Evolutionary conservation across 345 rosid species (phyloP).

Genomic region (Bruguiera sexangula): DNA sequence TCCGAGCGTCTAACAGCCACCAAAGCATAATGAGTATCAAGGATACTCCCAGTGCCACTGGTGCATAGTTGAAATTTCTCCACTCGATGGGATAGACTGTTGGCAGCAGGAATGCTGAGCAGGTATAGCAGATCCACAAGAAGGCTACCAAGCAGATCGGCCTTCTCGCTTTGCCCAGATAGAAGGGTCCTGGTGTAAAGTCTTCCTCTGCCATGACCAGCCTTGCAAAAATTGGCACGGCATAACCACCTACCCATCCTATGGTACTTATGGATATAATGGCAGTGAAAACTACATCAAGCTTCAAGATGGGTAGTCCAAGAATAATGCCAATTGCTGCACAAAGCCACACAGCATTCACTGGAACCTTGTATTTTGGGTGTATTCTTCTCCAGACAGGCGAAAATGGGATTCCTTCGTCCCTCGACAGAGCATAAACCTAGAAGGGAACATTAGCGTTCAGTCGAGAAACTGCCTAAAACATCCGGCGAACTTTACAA

Average conservation of each 20-base stretch:
- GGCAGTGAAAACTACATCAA: constrained; percentile 54
- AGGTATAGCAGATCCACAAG: constrained; percentile 65
- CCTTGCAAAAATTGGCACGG: constrained; percentile 56
- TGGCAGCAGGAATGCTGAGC: constrained; percentile 55
- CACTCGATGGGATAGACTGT: constrained; percentile 47
- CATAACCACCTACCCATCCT: constrained; percentile 68
- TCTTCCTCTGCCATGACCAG: constrained; percentile 56
- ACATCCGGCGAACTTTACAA: background rate
- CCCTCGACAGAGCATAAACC: constrained; percentile 62
- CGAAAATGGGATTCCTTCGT: constrained; percentile 51
- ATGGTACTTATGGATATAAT: constrained; percentile 60
- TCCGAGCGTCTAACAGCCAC: constrained; percentile 54
- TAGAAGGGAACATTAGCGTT: background rate
- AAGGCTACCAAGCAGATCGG: constrained; percentile 51
- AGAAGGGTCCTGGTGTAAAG: constrained; percentile 58
- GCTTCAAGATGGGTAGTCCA: constrained; percentile 54
- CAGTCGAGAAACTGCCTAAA: too few relatives aligned
- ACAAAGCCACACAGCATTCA: constrained; percentile 65
- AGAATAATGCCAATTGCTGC: constrained; percentile 53
- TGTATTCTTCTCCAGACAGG: constrained; percentile 51
- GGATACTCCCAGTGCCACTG: constrained; percentile 43
- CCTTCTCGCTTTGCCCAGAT: constrained; percentile 51
- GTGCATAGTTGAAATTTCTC: constrained; percentile 58
- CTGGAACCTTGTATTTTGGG: constrained; percentile 55
- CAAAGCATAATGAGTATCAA: constrained; percentile 50